Evolutionary conservation across 768 basidiomycete species (phyloP).

Genomic region (Trametes sanguinea): DNA sequence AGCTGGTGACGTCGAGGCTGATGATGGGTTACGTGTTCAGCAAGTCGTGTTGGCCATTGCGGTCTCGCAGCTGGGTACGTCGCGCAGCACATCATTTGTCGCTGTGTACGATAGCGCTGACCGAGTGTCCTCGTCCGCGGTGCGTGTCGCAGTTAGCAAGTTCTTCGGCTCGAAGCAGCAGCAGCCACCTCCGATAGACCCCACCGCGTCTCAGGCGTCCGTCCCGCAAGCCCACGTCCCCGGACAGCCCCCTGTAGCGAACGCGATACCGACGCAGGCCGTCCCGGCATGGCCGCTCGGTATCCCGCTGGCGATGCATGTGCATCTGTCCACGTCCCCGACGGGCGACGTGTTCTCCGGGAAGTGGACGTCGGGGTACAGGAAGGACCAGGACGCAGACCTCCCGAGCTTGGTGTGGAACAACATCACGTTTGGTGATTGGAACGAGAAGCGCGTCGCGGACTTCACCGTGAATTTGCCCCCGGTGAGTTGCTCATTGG

Average conservation of each 20-base stretch:
- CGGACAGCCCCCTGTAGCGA: conserved; percentile 28
- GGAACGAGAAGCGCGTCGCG: conserved; percentile 58
- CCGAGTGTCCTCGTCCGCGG: conserved; percentile 11
- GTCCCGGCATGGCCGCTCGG: conserved; percentile 62
- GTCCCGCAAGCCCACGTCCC: conserved; percentile 20
- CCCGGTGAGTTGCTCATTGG: conserved; percentile 44
- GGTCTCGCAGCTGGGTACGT: conserved; percentile 62
- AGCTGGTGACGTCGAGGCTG: neutral
- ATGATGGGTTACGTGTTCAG: conserved; percentile 37
- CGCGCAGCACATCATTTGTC: conserved; percentile 21
- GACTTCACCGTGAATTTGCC: conserved; percentile 68
- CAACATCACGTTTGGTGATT: conserved; percentile 78
- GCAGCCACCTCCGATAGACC: conserved; percentile 16
- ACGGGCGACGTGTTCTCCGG: conserved; percentile 59
- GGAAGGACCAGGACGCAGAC: conserved; percentile 49
- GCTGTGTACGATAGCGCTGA: neutral
- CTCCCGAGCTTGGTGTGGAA: conserved; percentile 77
- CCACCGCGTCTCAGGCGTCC: conserved; percentile 5
- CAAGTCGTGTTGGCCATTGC: conserved; percentile 70
- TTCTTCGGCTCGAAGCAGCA: conserved; percentile 41
- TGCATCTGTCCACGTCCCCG: conserved; percentile 71
- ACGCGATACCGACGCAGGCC: conserved; percentile 54
- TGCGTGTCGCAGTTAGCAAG: conserved; percentile 43
- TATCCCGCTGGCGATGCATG: conserved; percentile 66
- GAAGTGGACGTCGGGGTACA: conserved; percentile 52